Conservation (phyloP, 139 green algal species). For the Bryopsis sp. region DNA sequence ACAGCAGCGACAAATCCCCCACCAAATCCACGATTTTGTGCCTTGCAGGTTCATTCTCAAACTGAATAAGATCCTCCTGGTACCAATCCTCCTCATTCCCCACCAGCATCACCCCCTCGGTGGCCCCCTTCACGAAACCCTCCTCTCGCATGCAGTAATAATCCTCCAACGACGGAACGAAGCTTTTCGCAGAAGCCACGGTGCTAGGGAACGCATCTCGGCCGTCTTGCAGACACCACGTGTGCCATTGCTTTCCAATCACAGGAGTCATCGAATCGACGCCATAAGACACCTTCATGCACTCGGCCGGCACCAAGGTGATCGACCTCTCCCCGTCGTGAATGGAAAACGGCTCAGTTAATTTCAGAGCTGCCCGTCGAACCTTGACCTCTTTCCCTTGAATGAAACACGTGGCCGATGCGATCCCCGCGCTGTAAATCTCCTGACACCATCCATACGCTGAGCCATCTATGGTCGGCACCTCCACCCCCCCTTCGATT, state of each 20-base stretch:
- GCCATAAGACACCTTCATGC: conserved; percentile 44
- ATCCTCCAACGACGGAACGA: conserved; percentile 32
- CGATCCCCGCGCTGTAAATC: conserved; percentile 35
- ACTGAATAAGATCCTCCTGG: conserved; percentile 39
- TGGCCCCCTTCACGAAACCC: conserved; percentile 25
- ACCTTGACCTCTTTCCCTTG: conserved; percentile 2
- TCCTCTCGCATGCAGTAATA: conserved; percentile 23
- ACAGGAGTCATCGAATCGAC: conserved; percentile 52
- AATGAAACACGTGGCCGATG: not conserved
- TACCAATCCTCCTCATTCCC: conserved; percentile 27
- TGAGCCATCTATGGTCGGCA: conserved; percentile 79
- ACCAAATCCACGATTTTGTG: conserved; percentile 60
- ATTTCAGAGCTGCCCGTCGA: conserved; percentile 12
- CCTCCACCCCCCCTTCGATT: conserved; percentile 53
- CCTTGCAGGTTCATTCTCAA: conserved; percentile 59
- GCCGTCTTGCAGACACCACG: conserved; percentile 50
- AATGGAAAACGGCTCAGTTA: conserved; percentile 43
- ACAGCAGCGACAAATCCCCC: conserved; percentile 60
- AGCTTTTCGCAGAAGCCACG: conserved; percentile 52
- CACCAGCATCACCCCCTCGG: conserved; percentile 24
- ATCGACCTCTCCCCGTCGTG: conserved; percentile 63
- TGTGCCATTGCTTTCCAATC: conserved; percentile 83
- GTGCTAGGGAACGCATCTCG: conserved; percentile 39
- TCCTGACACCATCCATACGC: conserved; percentile 52
- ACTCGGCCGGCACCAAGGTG: conserved; percentile 49